Evolutionary conservation across 2,329 filamentous ascomycete genomes (phyloP).

Genomic region (Herpotrichia juniperi): DNA sequence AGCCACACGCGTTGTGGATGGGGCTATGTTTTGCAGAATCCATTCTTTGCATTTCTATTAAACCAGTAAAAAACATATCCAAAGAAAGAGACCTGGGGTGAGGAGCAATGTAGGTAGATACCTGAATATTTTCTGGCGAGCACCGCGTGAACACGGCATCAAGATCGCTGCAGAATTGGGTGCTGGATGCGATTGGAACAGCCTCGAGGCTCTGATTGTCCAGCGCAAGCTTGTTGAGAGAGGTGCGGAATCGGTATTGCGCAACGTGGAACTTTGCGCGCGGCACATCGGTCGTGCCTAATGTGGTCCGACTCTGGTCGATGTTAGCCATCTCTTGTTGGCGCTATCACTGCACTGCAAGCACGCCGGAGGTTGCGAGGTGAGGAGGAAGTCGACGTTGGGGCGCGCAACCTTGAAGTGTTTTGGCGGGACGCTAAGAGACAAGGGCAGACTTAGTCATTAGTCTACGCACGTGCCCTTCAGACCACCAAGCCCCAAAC

Average conservation of each 20-base stretch:
- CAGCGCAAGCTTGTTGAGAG: neutral
- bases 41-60: constrained; percentile 83
- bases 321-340: neutral
- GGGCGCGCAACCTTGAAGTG: neutral
- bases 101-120: constrained; percentile 27
- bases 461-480: neutral
- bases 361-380: neutral
- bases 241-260: neutral
- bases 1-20: constrained; percentile 68
- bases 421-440: neutral
- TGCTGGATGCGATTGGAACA: constrained; percentile 26
- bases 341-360: neutral
- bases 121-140: constrained; percentile 38
- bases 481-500: constrained; percentile 9
- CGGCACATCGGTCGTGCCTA: neutral
- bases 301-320: neutral
- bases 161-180: constrained; percentile 29
- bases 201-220: constrained; percentile 20
- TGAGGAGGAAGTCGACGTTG: neutral
- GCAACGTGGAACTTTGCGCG: neutral
- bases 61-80: constrained; percentile 40
- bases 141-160: constrained; percentile 35
- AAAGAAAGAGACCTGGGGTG: constrained; percentile 19
- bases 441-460: neutral
- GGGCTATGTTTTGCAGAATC: constrained; percentile 75